These are phyloP conservation scores for Ophiosphaerella korrae DNA, from an alignment of 2,329 filamentous ascomycete genomes.

Conservation along the genomic window DNA sequence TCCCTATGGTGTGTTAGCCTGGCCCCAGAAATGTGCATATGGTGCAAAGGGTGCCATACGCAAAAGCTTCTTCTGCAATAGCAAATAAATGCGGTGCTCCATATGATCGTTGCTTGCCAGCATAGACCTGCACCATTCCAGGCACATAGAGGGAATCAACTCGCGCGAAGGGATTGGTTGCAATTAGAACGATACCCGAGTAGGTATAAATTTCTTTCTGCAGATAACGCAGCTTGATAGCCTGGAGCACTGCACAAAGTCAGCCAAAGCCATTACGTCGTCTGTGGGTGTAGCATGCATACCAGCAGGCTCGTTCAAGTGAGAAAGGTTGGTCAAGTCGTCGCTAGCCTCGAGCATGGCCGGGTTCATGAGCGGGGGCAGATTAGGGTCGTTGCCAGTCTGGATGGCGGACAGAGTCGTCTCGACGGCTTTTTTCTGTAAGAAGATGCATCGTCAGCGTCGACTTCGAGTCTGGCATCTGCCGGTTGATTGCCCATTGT, in stretches of 20 bases:
- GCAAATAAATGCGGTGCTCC: conserved; percentile 98
- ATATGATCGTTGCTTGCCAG: conserved; percentile 92
- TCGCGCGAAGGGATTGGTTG: conserved; percentile 95
- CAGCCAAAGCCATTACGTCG: conserved; percentile 26
- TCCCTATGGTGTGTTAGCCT: conserved; percentile 62
- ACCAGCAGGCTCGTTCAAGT: conserved; percentile 98
- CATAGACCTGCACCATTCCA: conserved; percentile 99
- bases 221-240: conserved; percentile 93
- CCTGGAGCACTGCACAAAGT: conserved; percentile 77
- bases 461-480: not conserved
- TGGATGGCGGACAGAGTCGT: conserved; percentile 77
- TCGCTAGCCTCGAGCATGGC: conserved; percentile 98
- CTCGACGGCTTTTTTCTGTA: conserved; percentile 77
- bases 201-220: conserved; percentile 99
- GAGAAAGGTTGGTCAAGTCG: conserved; percentile 94
- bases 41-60: conserved; percentile 61
- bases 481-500: not conserved
- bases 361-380: conserved; percentile 97
- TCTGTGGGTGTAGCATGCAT: conserved; percentile 40
- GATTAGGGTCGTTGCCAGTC: conserved; percentile 73
- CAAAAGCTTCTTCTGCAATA: conserved; percentile 98
- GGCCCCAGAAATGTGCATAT: not conserved
- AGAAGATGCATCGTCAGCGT: conserved; percentile 18
- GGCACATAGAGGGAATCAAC: conserved; percentile 98
- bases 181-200: conserved; percentile 97